Evolutionary conservation across 345 rosid species (phyloP), one percentile per base, ranked within the genome.

Genomic region (Sonneratia alba): DNA sequence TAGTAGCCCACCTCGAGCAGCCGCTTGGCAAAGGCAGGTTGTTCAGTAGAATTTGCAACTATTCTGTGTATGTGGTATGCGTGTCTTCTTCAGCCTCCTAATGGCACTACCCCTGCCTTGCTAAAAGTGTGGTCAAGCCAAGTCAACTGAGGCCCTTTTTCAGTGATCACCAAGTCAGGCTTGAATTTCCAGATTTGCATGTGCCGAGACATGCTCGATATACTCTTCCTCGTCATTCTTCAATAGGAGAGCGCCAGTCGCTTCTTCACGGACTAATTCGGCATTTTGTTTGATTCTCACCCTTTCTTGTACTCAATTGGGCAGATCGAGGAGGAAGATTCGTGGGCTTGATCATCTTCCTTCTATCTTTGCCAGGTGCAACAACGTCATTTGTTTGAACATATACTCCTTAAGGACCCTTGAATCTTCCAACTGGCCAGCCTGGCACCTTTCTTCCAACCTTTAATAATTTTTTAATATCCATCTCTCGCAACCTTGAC

Each of bases 251-350:
- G 79, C 86, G n/a, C 98, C 98, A 94, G 75, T 92, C n/a, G n/a
- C 97, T 74, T 92, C 99, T 84, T 95, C 97, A 77, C 78, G 88
- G 48, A 90, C 87, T 83, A 95, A 72, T 80, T 94, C 97, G 0
- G 96, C 98, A 78, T 91, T 91, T 94, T 71, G 98, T 94, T 79
- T 94, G 98, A 84, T 90, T 94, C 87, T 94, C 98, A 18, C 98
- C 98, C 75, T 94, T 94, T 94, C 83, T 94, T 94, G 86, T 94
- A 91, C 85, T 94, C 98, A 47, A 94, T 88, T n/a, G 98, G 97
- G 61, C 86, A 87, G 71, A n/a, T 94, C 97, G 64, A 94, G 95
- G 75, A 94, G 97, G 68, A 91, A 86, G 74, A 94, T 76, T 7
- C 96, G 91, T 2, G 98, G 98, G 36, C n/a, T 86, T 85, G 69